Conservation (phyloP, 1,284 basidiomycete genomes). For the Xerocomus nothofagi region DNA sequence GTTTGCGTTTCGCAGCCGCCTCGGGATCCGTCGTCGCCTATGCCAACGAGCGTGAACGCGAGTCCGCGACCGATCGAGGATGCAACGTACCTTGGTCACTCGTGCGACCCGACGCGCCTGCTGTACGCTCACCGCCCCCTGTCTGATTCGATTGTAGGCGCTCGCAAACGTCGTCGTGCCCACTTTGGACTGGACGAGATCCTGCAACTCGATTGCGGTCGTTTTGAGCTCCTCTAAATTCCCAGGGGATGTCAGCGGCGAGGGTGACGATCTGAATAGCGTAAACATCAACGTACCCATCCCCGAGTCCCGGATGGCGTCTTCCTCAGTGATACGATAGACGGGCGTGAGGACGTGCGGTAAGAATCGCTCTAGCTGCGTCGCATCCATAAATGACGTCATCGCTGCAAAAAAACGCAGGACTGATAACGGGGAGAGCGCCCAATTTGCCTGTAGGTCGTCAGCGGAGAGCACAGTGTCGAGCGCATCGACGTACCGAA, state of each 20-base stretch:
- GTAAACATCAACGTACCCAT: conserved; percentile 60
- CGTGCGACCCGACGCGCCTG: conserved; percentile 72
- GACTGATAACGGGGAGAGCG: conserved; percentile 75
- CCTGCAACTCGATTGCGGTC: conserved; percentile 83
- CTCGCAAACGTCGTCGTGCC: conserved; percentile 80
- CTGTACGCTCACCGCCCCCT: conserved; percentile 66
- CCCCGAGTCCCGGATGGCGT: conserved; percentile 71
- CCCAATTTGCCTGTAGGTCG: conserved; percentile 62
- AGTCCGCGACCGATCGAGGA: background rate
- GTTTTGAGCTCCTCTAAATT: conserved; percentile 78
- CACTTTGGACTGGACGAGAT: conserved; percentile 84
- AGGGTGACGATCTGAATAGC: no score
- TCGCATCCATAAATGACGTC: conserved; percentile 64
- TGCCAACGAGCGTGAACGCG: no score
- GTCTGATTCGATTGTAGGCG: conserved; percentile 79
- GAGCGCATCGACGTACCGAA: conserved; percentile 36
- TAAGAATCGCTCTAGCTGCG: conserved; percentile 66
- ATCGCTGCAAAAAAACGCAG: conserved; percentile 96
- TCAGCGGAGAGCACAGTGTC: conserved; percentile 11
- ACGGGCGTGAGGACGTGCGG: conserved; percentile 85
- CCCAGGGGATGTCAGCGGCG: background rate
- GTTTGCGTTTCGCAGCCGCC: conserved; percentile 73
- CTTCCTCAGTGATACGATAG: conserved; percentile 86
- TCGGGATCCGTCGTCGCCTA: conserved; percentile 72
- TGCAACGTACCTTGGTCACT: conserved; percentile 50